A percentile compares a stretch with the other conserved stretches of the same genome.
Conservation (phyloP, 352 stramenopile genomes). For the Phytophthora uliginosa region DNA sequence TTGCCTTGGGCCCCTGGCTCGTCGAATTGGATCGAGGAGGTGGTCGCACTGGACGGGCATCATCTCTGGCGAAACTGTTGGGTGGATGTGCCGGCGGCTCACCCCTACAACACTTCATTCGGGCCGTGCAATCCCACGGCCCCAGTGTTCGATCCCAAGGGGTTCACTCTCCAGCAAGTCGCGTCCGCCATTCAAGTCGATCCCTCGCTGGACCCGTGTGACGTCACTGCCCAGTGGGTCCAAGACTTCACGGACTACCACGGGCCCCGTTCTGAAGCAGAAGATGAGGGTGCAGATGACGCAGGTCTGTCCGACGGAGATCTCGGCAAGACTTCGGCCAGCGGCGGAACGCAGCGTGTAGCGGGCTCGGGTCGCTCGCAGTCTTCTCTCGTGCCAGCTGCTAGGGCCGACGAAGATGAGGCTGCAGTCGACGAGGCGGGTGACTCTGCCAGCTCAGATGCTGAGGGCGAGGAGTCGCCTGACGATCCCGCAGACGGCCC, state of each 20-base stretch:
- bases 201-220: neutral
- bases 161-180: neutral
- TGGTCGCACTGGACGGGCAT: neutral
- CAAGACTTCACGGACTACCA: neutral
- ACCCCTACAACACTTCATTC: slow-evolving; percentile 2
- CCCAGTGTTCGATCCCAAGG: neutral
- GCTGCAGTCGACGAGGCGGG: too few species aligned
- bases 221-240: neutral
- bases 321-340: too few species aligned
- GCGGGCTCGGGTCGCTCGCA: too few species aligned
- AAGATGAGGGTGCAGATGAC: too few species aligned
- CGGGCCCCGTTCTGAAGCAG: too few species aligned
- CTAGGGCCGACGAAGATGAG: too few species aligned
- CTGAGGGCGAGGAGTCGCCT: too few species aligned
- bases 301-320: too few species aligned
- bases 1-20: neutral
- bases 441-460: too few species aligned
- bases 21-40: neutral
- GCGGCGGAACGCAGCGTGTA: too few species aligned
- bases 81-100: neutral
- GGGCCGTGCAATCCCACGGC: neutral
- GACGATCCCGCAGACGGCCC: too few species aligned
- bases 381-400: too few species aligned
- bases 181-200: neutral
- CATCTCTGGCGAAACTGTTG: slow-evolving; percentile 8